Conservation (phyloP, 306 rosid genomes). For the Glycine tomentella region DNA sequence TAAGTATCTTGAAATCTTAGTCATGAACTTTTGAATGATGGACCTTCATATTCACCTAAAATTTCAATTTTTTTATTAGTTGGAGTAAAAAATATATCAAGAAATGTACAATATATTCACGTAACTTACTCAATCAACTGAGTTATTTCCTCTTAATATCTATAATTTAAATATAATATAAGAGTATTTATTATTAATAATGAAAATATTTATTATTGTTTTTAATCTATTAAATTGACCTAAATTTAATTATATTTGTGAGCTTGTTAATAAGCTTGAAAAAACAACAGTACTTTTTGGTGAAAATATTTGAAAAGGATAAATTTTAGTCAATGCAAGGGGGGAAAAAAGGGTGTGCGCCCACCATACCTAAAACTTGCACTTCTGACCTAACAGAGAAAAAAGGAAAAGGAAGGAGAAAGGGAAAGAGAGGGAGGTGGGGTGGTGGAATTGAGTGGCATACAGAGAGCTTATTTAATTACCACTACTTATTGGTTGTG, state of each 20-base stretch:
- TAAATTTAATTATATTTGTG: not conserved
- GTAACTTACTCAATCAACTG: too few relatives aligned
- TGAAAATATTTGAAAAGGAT: not conserved
- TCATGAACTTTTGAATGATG: too few relatives aligned
- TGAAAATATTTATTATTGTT: too few relatives aligned
- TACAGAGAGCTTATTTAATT: constrained; percentile 13
- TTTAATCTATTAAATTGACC: too few relatives aligned
- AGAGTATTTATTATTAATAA: too few relatives aligned
- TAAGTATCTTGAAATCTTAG: too few relatives aligned
- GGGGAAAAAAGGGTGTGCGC: not conserved
- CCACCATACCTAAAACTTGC: constrained; percentile 45
- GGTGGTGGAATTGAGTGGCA: constrained; percentile 38
- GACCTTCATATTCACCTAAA: too few relatives aligned
- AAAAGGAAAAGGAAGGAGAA: not conserved
- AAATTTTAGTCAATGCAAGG: constrained; percentile 4
- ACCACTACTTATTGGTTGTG: constrained; percentile 1
- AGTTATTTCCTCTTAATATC: too few relatives aligned
- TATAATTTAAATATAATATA: too few relatives aligned
- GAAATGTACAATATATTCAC: too few relatives aligned
- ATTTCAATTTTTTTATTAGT: too few relatives aligned
- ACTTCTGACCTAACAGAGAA: constrained; percentile 18
- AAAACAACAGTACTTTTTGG: not conserved
- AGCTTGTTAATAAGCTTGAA: not conserved
- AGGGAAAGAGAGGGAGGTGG: not conserved
- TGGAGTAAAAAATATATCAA: too few relatives aligned